Conservation (phyloP, 345 rosid species). For the Camelina sativa region DNA sequence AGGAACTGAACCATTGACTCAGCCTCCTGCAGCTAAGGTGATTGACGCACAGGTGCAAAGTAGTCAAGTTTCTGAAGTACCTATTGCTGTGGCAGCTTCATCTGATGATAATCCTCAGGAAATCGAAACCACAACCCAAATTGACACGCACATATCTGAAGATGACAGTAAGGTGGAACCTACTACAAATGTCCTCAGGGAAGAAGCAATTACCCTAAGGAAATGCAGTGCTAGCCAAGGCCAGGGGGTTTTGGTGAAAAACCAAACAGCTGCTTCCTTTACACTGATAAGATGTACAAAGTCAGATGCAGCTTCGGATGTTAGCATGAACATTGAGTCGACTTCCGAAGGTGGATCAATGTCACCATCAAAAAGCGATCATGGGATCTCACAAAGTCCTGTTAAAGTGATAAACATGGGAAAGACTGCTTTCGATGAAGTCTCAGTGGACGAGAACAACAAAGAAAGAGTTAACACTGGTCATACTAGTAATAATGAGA, state of each 20-base stretch:
- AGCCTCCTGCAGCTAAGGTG: conserved; percentile 27
- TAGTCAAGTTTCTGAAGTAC: conserved; percentile 40
- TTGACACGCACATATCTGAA: conserved; percentile 29
- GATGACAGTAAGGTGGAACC: conserved; percentile 35
- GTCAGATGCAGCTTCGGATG: conserved; percentile 31
- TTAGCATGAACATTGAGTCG: conserved; percentile 22
- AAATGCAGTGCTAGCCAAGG: conserved; percentile 35
- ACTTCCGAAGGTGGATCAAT: conserved; percentile 35
- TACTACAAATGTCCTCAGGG: not conserved
- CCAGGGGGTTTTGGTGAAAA: conserved; percentile 36
- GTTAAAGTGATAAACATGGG: conserved; percentile 31
- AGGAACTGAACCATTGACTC: conserved; percentile 44
- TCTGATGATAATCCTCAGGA: conserved; percentile 25
- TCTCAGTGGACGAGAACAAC: conserved; percentile 32
- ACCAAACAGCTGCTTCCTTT: conserved; percentile 34
- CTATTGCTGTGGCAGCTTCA: conserved; percentile 34
- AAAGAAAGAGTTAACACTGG: conserved; percentile 30
- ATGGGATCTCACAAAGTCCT: conserved; percentile 25
- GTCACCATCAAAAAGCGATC: conserved; percentile 26
- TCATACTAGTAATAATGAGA: conserved; percentile 30
- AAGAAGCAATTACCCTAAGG: conserved; percentile 12
- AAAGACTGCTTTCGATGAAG: conserved; percentile 32
- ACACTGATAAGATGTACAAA: conserved; percentile 33
- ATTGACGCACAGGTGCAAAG: conserved; percentile 35
- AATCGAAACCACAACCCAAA: conserved; percentile 22